Base-by-base conservation (phyloP, 2,329 filamentous ascomycete genomes). In the Lanzia echinophila region DNA sequence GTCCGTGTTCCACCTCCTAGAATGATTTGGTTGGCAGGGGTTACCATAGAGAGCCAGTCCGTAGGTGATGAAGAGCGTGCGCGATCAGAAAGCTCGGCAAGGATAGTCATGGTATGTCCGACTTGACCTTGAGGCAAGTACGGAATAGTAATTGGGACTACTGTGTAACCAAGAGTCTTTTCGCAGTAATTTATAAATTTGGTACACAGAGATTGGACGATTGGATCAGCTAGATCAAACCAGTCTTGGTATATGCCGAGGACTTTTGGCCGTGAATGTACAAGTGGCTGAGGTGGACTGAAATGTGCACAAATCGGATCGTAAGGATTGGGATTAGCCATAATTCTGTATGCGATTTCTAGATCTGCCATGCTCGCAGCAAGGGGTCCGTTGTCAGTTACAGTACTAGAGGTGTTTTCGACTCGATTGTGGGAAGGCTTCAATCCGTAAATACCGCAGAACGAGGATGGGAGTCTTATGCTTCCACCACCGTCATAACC, bases 401-500 rank as follows among this genome's bases (percentile, higher is more conserved):
- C 75, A 52, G 75, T 76, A 51, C 74, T 76, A 62, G 73, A 73
- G 68, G 76, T 75, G 55, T 71, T 75, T 42, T 79, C 79, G 6
- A 87, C 79, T 36, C 90, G 84, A 64, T 85, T 80, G 66, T 94
- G 86, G 0, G 82, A 84, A 1, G 88, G 76, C 70, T 96, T 95
- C 55, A 96, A 76, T 2, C 90, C 90, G 69, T 86, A 95, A 20
- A 89, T 68, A 46, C 64, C 65, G 53, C 65, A 66, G 42, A 66
- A 66, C 6, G 62, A 63, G 3, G 64, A 49, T 7, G 65, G 64
- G n/a, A 71, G 62, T 2, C 65, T 62, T 41, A 88, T 82, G 17
- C 82, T 86, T 31, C 85, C 85, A 56, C 85, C 85, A 0, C 85
- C 97, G 67, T 99, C 94, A 13, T 92, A 96, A 19, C 92, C 94